Evolutionary conservation across 2,329 filamentous ascomycete species (phyloP).

Genomic region (Aspergillus terreus): DNA sequence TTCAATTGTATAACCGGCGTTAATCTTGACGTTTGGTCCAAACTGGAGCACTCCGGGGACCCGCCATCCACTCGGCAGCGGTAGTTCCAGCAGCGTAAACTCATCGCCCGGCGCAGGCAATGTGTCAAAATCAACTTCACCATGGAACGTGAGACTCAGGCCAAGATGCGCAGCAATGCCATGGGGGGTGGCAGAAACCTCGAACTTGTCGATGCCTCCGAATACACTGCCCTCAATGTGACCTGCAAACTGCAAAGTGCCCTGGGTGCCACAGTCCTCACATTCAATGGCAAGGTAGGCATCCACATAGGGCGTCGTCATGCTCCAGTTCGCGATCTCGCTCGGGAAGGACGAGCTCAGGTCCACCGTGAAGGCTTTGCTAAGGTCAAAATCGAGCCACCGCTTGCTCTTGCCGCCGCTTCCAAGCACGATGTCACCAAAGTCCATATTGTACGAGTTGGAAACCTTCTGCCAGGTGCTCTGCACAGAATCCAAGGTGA

Average conservation of each 20-base stretch:
- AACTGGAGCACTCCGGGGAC: constrained; percentile 4
- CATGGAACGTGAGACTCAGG: constrained; percentile 3
- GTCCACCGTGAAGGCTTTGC: constrained; percentile 2
- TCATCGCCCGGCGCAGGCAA: not conserved
- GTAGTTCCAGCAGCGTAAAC: constrained; percentile 4
- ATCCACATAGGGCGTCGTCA: not conserved
- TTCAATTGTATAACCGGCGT: constrained; percentile 7
- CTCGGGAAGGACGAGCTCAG: constrained; percentile 1
- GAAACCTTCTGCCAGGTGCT: constrained; percentile 9
- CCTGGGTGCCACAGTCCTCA: constrained; percentile 5
- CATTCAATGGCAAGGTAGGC: constrained; percentile 3
- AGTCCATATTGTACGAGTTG: constrained; percentile 6
- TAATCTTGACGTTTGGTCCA: constrained; percentile 4
- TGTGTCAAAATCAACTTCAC: not conserved
- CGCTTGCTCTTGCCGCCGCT: constrained; percentile 2
- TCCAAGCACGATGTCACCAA: constrained; percentile 6
- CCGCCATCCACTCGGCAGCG: constrained; percentile 3
- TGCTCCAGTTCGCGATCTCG: constrained; percentile 4
- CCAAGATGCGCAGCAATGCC: constrained; percentile 5
- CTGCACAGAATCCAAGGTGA: not conserved
- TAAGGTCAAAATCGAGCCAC: constrained; percentile 1
- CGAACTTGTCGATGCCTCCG: constrained; percentile 5
- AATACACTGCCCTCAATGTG: constrained; percentile 7
- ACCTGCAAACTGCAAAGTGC: constrained; percentile 3
- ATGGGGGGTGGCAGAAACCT: constrained; percentile 4